Evolutionary conservation across 768 basidiomycete species (phyloP), one percentile per base, ranked within the genome.

Genomic region (Collybiopsis confluens): DNA sequence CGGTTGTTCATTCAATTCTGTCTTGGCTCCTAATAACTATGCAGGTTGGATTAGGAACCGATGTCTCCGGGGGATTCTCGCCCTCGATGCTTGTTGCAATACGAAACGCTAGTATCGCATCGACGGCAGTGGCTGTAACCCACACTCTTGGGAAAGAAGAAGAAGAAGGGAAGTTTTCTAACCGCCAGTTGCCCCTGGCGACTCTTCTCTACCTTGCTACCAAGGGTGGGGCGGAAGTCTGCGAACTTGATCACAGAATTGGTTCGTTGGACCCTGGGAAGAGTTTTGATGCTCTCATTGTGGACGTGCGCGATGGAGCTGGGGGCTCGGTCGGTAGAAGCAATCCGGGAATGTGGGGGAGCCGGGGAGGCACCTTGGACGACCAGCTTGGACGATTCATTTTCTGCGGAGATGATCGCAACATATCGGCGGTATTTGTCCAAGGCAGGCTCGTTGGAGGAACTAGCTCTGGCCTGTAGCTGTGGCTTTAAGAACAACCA

Each of bases 21-120:
- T 45, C 41, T 36, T 33, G 30, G 15, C 28, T 47, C 7, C 41
- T 33, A 52, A n/a, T 26, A 2, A 16, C 15, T 10, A 18, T 4
- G 13, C 56, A 94, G 92, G 90, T 98, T 56, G 92, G 93, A 16
- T 73, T 98, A n/a, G 96, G 96, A 2, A 95, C 95, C 48, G 93
- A 96, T 64, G 85, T 90, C 51, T 88, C 92, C 1, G 96, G 96
- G 10, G 95, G 96, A 3, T 91, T 83, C 67, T 82, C 81, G 9
- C 76, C 85, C 2, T 95, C 92, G 4, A 88, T 98, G 55, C 74
- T 97, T 56, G 80, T 76, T 21, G 76, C 79, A 15, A 77, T 94
- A 45, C 87, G 85, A 65, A 79, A 90, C 71, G 80, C 88, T 40
- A 82, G 90, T 72, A 80, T 87, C 45, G 83, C 88, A 15, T 87